These are phyloP conservation scores for Meira nashicola DNA, from an alignment of 1,284 basidiomycete genomes.

Conservation along the genomic window DNA sequence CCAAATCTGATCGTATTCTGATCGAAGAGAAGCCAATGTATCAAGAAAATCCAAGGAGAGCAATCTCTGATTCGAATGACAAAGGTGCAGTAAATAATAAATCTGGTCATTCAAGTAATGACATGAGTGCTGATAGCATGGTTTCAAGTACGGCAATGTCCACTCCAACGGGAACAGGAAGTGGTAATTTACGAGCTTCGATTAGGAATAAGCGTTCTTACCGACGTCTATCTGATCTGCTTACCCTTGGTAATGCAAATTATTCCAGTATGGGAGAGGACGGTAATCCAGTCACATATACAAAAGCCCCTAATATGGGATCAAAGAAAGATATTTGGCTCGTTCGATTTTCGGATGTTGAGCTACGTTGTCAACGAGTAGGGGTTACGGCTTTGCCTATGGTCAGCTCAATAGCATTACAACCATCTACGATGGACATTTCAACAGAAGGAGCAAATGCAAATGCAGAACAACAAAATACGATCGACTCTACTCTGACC, in stretches of 20 bases:
- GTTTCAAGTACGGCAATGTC: constrained; percentile 6
- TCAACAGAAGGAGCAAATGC: constrained; percentile 2
- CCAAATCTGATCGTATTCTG: constrained; percentile 80
- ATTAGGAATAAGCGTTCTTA: constrained; percentile 40
- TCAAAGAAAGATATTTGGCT: constrained; percentile 78
- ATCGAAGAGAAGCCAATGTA: constrained; percentile 69
- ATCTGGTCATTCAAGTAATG: neutral
- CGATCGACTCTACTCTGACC: neutral
- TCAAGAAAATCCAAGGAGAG: constrained; percentile 32
- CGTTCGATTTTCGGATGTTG: constrained; percentile 90
- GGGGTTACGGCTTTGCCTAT: constrained; percentile 83
- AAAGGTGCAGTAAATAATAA: constrained; percentile 8
- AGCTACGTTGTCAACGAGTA: constrained; percentile 80
- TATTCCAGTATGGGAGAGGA: constrained; percentile 35
- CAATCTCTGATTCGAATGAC: constrained; percentile 41
- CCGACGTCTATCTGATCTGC: constrained; percentile 39
- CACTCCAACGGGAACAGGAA: constrained; percentile 5
- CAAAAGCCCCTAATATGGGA: constrained; percentile 47
- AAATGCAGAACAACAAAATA: neutral
- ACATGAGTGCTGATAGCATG: neutral
- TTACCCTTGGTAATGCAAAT: constrained; percentile 20
- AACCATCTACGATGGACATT: neutral
- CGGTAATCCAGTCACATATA: constrained; percentile 7
- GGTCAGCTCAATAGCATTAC: constrained; percentile 59
- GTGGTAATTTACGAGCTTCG: constrained; percentile 24